A percentile compares a stretch with the other conserved stretches of the same genome.
These are phyloP conservation scores for Fusarium citri DNA, from an alignment of 2,329 filamentous ascomycete species.

Conservation along the genomic window DNA sequence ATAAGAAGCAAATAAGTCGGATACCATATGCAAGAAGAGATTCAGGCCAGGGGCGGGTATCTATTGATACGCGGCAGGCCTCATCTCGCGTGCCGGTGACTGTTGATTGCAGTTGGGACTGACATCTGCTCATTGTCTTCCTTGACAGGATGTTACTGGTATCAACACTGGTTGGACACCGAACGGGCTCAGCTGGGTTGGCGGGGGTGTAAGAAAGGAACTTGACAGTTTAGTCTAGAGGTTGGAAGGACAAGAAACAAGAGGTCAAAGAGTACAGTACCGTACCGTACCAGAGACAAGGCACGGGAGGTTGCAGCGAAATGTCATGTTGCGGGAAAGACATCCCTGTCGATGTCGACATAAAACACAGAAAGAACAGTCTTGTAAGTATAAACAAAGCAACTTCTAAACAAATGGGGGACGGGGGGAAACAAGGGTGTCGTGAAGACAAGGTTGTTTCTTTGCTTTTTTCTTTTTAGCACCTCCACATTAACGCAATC, in stretches of 20 bases:
- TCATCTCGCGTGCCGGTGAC: conserved; percentile 41
- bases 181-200: conserved; percentile 30
- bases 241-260: conserved; percentile 19
- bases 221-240: conserved; percentile 20
- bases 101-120: conserved; percentile 27
- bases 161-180: conserved; percentile 34
- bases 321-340: conserved; percentile 33
- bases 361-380: conserved; percentile 11
- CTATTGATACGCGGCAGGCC: conserved; percentile 44
- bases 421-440: conserved; percentile 37
- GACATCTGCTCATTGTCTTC: conserved; percentile 32
- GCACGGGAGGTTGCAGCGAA: conserved; percentile 40
- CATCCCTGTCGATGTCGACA: conserved; percentile 13
- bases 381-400: conserved; percentile 31
- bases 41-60: conserved; percentile 42
- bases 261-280: conserved; percentile 13
- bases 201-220: conserved; percentile 19
- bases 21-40: conserved; percentile 34
- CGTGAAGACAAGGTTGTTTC: conserved; percentile 37
- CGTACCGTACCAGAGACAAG: conserved; percentile 17
- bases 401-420: conserved; percentile 30
- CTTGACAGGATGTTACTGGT: conserved; percentile 27
- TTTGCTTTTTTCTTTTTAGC: conserved; percentile 32
- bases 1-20: conserved; percentile 44
- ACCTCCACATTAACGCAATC: conserved; percentile 12